A percentile compares a stretch with the other conserved stretches of the same genome.
Conservation (phyloP, 352 stramenopile species). For the Phytophthora ohioensis region DNA sequence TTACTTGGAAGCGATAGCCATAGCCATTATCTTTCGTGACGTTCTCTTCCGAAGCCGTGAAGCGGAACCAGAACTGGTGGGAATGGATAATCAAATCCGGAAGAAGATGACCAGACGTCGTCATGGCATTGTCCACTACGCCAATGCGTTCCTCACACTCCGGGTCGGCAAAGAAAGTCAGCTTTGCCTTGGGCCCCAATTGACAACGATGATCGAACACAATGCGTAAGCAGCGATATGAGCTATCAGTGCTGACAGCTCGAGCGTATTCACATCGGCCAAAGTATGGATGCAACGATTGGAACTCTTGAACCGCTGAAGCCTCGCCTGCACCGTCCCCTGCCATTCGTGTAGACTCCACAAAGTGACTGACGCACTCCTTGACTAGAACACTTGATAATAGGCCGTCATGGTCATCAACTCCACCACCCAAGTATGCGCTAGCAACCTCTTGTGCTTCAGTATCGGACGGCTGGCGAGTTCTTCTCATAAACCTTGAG, state of each 20-base stretch:
- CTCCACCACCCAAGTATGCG: conserved; percentile 51
- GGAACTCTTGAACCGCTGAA: conserved; percentile 57
- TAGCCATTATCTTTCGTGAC: conserved; percentile 69
- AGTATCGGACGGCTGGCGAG: conserved; percentile 63
- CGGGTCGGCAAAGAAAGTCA: conserved; percentile 77
- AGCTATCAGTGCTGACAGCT: conserved; percentile 56
- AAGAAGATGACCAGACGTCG: conserved; percentile 44
- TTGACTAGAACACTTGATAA: conserved; percentile 83
- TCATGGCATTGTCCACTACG: conserved; percentile 57
- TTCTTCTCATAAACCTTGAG: conserved; percentile 13
- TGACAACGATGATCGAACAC: conserved; percentile 86
- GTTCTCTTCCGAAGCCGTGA: conserved; percentile 74
- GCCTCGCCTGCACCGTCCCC: conserved; percentile 50
- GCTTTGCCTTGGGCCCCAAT: conserved; percentile 71
- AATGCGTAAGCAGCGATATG: conserved; percentile 72
- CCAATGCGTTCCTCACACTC: conserved; percentile 71
- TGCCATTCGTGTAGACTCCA: conserved; percentile 81
- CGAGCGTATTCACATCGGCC: conserved; percentile 83
- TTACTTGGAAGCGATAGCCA: conserved; percentile 87
- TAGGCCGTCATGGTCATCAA: conserved; percentile 67
- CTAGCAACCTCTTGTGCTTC: conserved; percentile 71
- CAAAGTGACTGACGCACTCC: conserved; percentile 88
- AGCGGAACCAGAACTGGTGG: conserved; percentile 87
- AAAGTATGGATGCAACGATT: conserved; percentile 90
- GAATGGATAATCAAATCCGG: conserved; percentile 79